Conservation (phyloP, 441 rosid genomes). For the Pelargonium australe region DNA sequence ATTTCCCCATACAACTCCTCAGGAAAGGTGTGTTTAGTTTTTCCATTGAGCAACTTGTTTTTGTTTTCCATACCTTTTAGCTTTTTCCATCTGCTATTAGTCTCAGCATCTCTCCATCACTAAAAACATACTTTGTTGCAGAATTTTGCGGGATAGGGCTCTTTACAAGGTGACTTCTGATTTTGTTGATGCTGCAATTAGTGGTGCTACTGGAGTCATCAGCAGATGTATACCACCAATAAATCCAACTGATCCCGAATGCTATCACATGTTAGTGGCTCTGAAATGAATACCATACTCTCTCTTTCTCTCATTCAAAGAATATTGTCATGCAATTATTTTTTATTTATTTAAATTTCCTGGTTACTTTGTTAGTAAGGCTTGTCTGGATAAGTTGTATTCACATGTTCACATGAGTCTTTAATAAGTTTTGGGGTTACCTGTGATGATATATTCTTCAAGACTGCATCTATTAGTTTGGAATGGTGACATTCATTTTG, state of each 20-base stretch:
- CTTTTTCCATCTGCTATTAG: constrained; percentile 11
- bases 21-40: constrained; percentile 61
- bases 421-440: too few relatives aligned
- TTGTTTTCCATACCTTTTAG: neutral
- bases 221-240: constrained; percentile 97
- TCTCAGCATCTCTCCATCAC: constrained; percentile 17
- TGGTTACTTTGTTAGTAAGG: too few relatives aligned
- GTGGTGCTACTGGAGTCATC: constrained; percentile 97
- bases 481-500: neutral
- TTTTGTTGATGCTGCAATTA: constrained; percentile 96
- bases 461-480: too few relatives aligned
- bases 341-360: too few relatives aligned
- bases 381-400: too few relatives aligned
- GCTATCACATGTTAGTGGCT: constrained; percentile 94
- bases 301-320: too few relatives aligned
- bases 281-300: constrained; percentile 9
- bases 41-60: constrained; percentile 8
- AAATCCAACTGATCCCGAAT: constrained; percentile 99
- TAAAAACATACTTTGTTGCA: constrained; percentile 34
- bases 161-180: constrained; percentile 98
- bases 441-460: too few relatives aligned
- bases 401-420: too few relatives aligned
- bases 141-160: constrained; percentile 95
- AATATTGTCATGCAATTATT: too few relatives aligned
- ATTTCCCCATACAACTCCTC: constrained; percentile 85